Percentiles rank a stretch among this genome's conserved stretches.
phyloP scores from a whole-genome alignment of 2,329 filamentous ascomycete genomes.

The Claviceps fusiformis region DNA sequence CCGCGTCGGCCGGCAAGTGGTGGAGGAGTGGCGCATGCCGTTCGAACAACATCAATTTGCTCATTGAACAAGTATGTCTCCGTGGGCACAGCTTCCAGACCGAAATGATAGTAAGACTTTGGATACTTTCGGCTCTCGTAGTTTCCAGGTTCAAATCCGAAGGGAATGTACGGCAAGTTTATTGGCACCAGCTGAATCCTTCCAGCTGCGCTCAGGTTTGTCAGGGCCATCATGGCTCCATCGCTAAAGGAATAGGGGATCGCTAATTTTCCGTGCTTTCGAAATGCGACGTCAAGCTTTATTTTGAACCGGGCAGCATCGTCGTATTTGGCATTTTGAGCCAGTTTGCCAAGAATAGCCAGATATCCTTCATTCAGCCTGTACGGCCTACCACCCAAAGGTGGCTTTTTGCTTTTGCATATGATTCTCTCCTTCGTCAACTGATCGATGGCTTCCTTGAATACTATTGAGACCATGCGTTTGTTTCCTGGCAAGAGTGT shows the following conservation, averaged over 20 bases:
- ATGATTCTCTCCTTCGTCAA: constrained; percentile 40
- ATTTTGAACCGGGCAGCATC: constrained; percentile 48
- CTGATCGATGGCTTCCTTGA: constrained; percentile 33
- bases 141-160: constrained; percentile 57
- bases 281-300: constrained; percentile 43
- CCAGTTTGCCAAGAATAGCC: constrained; percentile 41
- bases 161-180: constrained; percentile 48
- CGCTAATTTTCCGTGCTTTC: constrained; percentile 24
- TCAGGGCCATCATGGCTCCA: constrained; percentile 51
- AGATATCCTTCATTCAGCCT: constrained; percentile 47
- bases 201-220: constrained; percentile 49
- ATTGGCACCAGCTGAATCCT: constrained; percentile 39
- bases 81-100: constrained; percentile 46
- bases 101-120: constrained; percentile 51
- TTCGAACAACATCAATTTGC: constrained; percentile 28
- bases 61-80: constrained; percentile 48
- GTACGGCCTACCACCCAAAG: constrained; percentile 46
- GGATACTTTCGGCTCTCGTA: constrained; percentile 59
- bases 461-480: constrained; percentile 26
- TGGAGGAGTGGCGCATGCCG: constrained; percentile 23
- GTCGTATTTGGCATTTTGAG: constrained; percentile 39
- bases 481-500: constrained; percentile 30
- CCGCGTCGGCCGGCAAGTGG: constrained; percentile 27
- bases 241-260: constrained; percentile 47
- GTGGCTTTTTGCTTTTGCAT: constrained; percentile 45